phyloP scores from a whole-genome alignment of 202 grass and related monocot genomes.

The Schoenoplectus tabernaemontani region DNA sequence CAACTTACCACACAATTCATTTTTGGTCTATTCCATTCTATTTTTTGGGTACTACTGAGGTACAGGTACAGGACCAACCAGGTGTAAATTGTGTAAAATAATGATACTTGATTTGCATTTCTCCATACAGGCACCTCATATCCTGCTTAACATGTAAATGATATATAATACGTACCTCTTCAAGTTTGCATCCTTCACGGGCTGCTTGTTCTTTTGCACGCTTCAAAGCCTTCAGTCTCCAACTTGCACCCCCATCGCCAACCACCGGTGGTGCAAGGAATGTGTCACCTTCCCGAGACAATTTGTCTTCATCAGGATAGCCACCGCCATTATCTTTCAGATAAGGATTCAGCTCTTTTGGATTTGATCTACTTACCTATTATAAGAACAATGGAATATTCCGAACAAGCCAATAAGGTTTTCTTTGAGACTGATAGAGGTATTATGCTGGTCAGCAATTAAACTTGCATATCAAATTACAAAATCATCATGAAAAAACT shows the following conservation, averaged over 20 bases:
- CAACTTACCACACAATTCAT: not conserved
- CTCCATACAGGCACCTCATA: not conserved
- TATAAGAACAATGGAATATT: not conserved
- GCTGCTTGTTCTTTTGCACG: conserved; percentile 94
- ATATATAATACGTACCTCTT: conserved; percentile 45
- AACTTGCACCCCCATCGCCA: conserved; percentile 90
- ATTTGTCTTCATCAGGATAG: conserved; percentile 59
- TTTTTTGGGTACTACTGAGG: not conserved
- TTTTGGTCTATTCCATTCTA: not conserved
- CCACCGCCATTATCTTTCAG: conserved; percentile 58
- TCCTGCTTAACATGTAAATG: not conserved
- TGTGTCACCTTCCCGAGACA: conserved; percentile 22
- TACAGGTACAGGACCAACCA: not conserved
- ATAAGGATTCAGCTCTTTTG: conserved; percentile 78
- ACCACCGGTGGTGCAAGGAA: conserved; percentile 52
- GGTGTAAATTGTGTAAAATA: not conserved
- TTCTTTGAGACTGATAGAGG: not conserved
- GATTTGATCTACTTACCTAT: conserved; percentile 45
- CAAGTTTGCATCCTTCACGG: conserved; percentile 63
- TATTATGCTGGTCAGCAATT: not conserved
- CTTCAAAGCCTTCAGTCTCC: conserved; percentile 93
- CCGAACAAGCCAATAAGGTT: not conserved
- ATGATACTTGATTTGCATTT: not conserved
- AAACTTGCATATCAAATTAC: conserved; percentile 3
- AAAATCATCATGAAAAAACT: conserved; percentile 1